Conservation (phyloP, 2,329 filamentous ascomycete genomes). For the Stemphylium lycopersici region DNA sequence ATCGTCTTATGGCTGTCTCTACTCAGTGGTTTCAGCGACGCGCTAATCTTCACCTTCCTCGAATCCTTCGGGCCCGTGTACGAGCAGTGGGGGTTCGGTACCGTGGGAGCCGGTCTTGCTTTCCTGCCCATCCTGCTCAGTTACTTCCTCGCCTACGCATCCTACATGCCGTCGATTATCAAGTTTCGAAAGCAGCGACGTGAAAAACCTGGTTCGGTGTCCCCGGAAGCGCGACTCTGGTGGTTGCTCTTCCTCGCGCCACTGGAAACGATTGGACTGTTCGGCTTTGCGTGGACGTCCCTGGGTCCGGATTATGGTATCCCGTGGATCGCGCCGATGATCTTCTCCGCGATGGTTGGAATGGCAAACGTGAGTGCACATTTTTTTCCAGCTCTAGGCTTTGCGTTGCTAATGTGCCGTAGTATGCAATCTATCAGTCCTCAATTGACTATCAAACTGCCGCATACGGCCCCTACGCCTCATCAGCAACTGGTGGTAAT, state of each 20-base stretch:
- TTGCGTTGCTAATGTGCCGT: background rate
- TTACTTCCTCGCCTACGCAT: slow-evolving; percentile 67
- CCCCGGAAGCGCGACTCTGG: slow-evolving; percentile 70
- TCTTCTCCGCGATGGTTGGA: slow-evolving; percentile 70
- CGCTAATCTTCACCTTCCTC: slow-evolving; percentile 78
- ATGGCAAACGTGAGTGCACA: slow-evolving; percentile 63
- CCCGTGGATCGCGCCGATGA: slow-evolving; percentile 71
- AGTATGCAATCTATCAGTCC: slow-evolving; percentile 74
- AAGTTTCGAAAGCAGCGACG: slow-evolving; percentile 55
- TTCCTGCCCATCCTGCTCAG: slow-evolving; percentile 72
- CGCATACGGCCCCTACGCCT: slow-evolving; percentile 73
- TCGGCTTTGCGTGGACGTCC: slow-evolving; percentile 73
- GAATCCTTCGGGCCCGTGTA: slow-evolving; percentile 73
- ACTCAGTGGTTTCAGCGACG: slow-evolving; percentile 74
- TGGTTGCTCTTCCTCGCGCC: slow-evolving; percentile 69
- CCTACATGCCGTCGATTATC: slow-evolving; percentile 65
- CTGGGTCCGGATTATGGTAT: slow-evolving; percentile 62
- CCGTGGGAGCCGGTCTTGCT: slow-evolving; percentile 62
- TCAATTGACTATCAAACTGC: slow-evolving; percentile 80
- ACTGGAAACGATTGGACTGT: slow-evolving; percentile 68
- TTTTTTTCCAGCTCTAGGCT: too few species aligned
- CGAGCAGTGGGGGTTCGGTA: slow-evolving; percentile 67
- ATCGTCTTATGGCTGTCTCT: slow-evolving; percentile 74
- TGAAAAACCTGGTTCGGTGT: slow-evolving; percentile 56
- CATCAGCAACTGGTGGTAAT: slow-evolving; percentile 77